These are phyloP conservation scores for Colletotrichum magnum DNA, from an alignment of 2,329 filamentous ascomycete species.

Conservation along the genomic window DNA sequence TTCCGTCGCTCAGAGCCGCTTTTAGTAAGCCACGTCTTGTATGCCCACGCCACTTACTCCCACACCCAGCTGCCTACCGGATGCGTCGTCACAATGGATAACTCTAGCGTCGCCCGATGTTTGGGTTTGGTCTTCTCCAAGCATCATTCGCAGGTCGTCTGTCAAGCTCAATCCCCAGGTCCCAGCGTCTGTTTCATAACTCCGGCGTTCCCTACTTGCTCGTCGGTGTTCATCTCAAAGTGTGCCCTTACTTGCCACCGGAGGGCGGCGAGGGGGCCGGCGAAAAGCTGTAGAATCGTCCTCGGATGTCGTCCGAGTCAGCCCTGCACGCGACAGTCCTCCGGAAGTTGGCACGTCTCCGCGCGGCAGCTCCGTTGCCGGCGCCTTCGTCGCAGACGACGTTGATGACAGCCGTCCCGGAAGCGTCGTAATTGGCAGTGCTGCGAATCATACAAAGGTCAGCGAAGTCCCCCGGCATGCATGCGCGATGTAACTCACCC, in stretches of 20 bases:
- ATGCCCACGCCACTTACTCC: too few relatives aligned
- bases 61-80: too few relatives aligned
- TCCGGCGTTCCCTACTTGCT: conserved; percentile 2
- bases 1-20: too few relatives aligned
- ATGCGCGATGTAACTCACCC: conserved; percentile 50
- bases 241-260: background rate
- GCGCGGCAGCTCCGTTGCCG: conserved; percentile 20
- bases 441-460: conserved; percentile 37
- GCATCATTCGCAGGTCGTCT: background rate
- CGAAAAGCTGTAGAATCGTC: conserved; percentile 49
- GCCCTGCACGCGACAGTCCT: conserved; percentile 37
- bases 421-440: conserved; percentile 48
- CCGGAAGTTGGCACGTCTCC: conserved; percentile 11
- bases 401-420: conserved; percentile 45
- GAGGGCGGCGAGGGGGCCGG: conserved; percentile 37
- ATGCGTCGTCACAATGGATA: background rate
- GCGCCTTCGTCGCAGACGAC: conserved; percentile 31
- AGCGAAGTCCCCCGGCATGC: too few relatives aligned
- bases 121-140: background rate
- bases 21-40: too few relatives aligned
- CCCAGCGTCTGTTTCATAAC: conserved; percentile 31
- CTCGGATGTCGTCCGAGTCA: conserved; percentile 49
- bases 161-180: conserved; percentile 20
- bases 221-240: conserved; percentile 27
- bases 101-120: background rate